Evolutionary conservation across 1,284 basidiomycete genomes (phyloP).

Genomic region (Mycena sp.): DNA sequence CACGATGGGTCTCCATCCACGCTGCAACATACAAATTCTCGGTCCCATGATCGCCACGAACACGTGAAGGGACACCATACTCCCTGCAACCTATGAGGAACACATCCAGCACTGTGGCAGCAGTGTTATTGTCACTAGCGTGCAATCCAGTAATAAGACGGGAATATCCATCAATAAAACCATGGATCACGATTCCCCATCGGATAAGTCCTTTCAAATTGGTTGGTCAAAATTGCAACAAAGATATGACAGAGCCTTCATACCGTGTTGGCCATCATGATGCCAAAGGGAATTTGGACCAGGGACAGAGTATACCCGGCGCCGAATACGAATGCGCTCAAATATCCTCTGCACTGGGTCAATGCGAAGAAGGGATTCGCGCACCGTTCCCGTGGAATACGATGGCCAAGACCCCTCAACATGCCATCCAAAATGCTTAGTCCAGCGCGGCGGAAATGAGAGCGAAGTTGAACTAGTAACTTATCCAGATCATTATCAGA

Average conservation of each 20-base stretch:
- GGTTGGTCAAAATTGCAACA: neutral
- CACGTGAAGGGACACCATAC: too few relatives aligned
- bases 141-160: conserved; percentile 37
- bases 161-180: conserved; percentile 29
- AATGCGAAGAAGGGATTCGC: conserved; percentile 11
- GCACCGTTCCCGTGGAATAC: conserved; percentile 14
- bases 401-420: conserved; percentile 3
- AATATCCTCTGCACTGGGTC: conserved; percentile 14
- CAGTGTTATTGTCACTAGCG: conserved; percentile 40
- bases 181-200: conserved; percentile 43
- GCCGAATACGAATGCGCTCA: conserved; percentile 9
- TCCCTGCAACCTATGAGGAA: too few relatives aligned
- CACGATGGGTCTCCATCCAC: conserved; percentile 34
- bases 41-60: conserved; percentile 41
- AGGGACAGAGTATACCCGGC: conserved; percentile 27
- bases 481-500: conserved; percentile 29
- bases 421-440: conserved; percentile 22
- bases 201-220: too few relatives aligned
- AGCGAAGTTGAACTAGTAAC: conserved; percentile 11
- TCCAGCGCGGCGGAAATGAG: conserved; percentile 31
- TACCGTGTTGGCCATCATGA: conserved; percentile 38
- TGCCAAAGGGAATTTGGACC: conserved; percentile 38
- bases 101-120: conserved; percentile 5
- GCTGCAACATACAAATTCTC: conserved; percentile 41
- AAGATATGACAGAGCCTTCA: conserved; percentile 7